Evolutionary conservation across 2,329 filamentous ascomycete genomes (phyloP).

Genomic region (Meredithiella fracta): DNA sequence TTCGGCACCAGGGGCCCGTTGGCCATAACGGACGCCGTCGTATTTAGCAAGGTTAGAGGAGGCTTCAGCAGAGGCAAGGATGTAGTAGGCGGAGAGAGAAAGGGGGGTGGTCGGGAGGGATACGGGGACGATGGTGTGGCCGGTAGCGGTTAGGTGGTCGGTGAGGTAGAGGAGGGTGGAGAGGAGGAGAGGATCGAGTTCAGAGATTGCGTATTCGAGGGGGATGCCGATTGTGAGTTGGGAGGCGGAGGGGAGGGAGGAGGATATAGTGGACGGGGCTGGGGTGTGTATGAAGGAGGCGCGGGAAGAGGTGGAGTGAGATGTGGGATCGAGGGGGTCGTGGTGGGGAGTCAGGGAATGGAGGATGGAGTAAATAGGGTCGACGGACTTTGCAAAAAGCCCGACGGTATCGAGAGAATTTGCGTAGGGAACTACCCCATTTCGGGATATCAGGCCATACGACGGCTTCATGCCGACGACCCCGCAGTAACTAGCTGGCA

Average conservation of each 20-base stretch:
- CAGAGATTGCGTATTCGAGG: slow-evolving; percentile 73
- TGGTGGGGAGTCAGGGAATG: slow-evolving; percentile 32
- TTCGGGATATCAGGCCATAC: slow-evolving; percentile 72
- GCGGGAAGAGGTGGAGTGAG: slow-evolving; percentile 41
- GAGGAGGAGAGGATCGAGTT: slow-evolving; percentile 55
- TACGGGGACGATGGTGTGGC: slow-evolving; percentile 57
- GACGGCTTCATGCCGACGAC: slow-evolving; percentile 79
- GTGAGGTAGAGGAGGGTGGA: slow-evolving; percentile 52
- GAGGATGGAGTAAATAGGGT: slow-evolving; percentile 35
- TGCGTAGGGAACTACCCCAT: slow-evolving; percentile 78
- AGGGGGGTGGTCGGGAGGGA: slow-evolving; percentile 70
- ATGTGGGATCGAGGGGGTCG: slow-evolving; percentile 62
- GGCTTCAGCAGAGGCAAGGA: slow-evolving; percentile 87
- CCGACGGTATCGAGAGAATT: slow-evolving; percentile 89
- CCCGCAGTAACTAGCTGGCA: slow-evolving; percentile 77
- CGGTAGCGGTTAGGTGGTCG: slow-evolving; percentile 40
- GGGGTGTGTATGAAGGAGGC: slow-evolving; percentile 24
- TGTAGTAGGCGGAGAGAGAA: slow-evolving; percentile 84
- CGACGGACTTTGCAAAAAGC: slow-evolving; percentile 43
- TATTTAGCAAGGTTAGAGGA: slow-evolving; percentile 94
- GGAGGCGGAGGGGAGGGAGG: slow-evolving; percentile 16
- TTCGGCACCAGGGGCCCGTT: slow-evolving; percentile 24
- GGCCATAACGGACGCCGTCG: slow-evolving; percentile 86
- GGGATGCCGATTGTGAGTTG: slow-evolving; percentile 39
- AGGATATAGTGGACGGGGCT: slow-evolving; percentile 25